phyloP scores from a whole-genome alignment of 1,284 basidiomycete species.

The Phlebopus sp. region DNA sequence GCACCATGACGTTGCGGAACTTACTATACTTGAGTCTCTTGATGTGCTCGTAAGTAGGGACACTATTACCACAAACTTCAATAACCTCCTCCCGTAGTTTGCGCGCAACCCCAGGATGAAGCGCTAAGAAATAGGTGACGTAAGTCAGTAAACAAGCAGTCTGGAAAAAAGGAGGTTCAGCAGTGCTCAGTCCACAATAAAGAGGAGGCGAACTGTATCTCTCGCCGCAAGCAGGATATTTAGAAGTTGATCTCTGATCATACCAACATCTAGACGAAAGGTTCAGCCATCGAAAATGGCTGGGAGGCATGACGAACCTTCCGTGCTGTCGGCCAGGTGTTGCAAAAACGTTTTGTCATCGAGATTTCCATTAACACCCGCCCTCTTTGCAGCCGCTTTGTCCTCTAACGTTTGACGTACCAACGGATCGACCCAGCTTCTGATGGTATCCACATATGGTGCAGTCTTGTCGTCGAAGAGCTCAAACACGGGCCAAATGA shows the following conservation, averaged over 20 bases:
- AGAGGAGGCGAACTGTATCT: slow-evolving; percentile 55
- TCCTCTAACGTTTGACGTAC: slow-evolving; percentile 50
- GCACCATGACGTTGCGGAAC: slow-evolving; percentile 24
- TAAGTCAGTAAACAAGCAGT: slow-evolving; percentile 64
- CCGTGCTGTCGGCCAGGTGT: slow-evolving; percentile 61
- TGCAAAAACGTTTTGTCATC: slow-evolving; percentile 63
- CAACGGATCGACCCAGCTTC: slow-evolving; percentile 60
- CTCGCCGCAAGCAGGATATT: slow-evolving; percentile 70
- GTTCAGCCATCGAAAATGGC: slow-evolving; percentile 7
- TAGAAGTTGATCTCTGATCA: slow-evolving; percentile 70
- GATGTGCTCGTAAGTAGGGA: slow-evolving; percentile 54
- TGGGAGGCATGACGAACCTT: slow-evolving; percentile 40
- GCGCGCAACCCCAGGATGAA: slow-evolving; percentile 51
- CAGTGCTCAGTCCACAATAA: background rate
- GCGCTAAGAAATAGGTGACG: slow-evolving; percentile 62
- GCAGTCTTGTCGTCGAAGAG: slow-evolving; percentile 56
- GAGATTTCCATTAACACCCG: slow-evolving; percentile 37
- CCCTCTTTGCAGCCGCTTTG: slow-evolving; percentile 40
- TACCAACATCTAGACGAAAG: slow-evolving; percentile 40
- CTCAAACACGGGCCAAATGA: slow-evolving; percentile 68
- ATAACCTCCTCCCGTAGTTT: slow-evolving; percentile 62
- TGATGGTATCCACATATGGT: slow-evolving; percentile 50
- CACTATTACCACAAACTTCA: slow-evolving; percentile 45
- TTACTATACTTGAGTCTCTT: slow-evolving; percentile 60
- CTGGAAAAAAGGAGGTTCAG: slow-evolving; percentile 28